Conservation (phyloP, 805 yeast species). For the Spathaspora passalidarum region DNA sequence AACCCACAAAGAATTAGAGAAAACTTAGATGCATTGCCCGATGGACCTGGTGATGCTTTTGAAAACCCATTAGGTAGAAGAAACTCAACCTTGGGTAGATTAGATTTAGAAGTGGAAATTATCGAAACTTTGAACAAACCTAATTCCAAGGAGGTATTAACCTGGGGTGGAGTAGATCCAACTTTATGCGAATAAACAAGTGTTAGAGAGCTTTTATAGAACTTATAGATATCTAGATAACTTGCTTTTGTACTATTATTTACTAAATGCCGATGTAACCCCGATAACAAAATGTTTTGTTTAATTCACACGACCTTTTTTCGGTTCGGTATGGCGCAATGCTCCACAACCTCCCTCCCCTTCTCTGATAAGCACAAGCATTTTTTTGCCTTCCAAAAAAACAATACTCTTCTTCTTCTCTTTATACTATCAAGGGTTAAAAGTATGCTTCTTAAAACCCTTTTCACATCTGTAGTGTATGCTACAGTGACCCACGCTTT, state of each 20-base stretch:
- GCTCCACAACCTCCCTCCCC: no score
- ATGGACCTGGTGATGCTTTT: conserved; percentile 11
- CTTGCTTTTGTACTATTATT: no score
- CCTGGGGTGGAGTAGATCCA: conserved; percentile 35
- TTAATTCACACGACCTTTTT: no score
- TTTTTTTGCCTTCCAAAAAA: neutral
- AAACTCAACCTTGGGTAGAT: conserved; percentile 28
- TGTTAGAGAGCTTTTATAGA: no score
- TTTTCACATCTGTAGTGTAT: neutral
- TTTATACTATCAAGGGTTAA: neutral
- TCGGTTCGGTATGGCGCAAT: no score
- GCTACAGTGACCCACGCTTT: conserved; percentile 41
- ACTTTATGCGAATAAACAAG: conserved; percentile 12
- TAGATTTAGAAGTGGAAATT: conserved; percentile 39
- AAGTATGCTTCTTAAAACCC: neutral
- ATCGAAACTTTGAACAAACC: conserved; percentile 33
- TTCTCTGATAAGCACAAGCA: no score
- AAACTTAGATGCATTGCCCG: conserved; percentile 53
- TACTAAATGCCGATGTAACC: no score
- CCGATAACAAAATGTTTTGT: no score
- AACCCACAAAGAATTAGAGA: conserved; percentile 47
- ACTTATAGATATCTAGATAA: no score
- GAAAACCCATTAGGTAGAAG: conserved; percentile 23
- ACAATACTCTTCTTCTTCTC: neutral
- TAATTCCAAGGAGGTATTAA: conserved; percentile 30